Percentiles rank a stretch among this genome's conserved stretches.
These are phyloP conservation scores for Cairneyella variabilis DNA, from an alignment of 495 filamentous ascomycete species.

Conservation along the genomic window DNA sequence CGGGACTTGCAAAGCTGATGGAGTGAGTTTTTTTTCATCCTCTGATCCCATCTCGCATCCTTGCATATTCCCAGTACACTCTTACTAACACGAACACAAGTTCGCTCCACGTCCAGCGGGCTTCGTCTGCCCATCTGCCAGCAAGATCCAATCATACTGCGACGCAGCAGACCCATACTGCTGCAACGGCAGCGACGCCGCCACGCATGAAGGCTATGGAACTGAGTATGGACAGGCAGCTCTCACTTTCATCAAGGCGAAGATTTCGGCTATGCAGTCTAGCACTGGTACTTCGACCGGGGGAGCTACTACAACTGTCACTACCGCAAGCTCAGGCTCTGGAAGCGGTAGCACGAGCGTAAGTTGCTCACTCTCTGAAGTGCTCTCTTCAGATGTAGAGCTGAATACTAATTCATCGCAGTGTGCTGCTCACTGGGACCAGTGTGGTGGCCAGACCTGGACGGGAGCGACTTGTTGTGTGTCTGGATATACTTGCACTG, in stretches of 20 bases:
- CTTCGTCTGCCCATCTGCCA: constrained; percentile 47
- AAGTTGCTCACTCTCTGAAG: too few relatives aligned
- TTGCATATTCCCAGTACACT: constrained; percentile 1
- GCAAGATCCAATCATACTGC: constrained; percentile 58
- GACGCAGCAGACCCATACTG: constrained; percentile 60
- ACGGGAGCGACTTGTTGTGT: too few relatives aligned
- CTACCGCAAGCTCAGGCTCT: too few relatives aligned
- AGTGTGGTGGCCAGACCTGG: too few relatives aligned
- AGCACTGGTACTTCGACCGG: background rate
- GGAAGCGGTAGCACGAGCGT: too few relatives aligned
- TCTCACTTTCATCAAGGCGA: constrained; percentile 49
- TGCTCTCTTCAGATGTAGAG: too few relatives aligned
- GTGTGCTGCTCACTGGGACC: too few relatives aligned
- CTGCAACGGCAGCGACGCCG: constrained; percentile 55
- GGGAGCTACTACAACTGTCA: too few relatives aligned
- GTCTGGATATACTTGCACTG: too few relatives aligned
- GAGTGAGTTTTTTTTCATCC: constrained; percentile 45
- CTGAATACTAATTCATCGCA: too few relatives aligned
- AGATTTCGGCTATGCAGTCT: constrained; percentile 25
- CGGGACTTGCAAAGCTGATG: constrained; percentile 50
- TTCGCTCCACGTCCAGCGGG: constrained; percentile 54
- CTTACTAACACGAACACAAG: constrained; percentile 27
- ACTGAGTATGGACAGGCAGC: constrained; percentile 55
- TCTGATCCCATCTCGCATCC: too few relatives aligned
- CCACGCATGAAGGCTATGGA: constrained; percentile 55